Evolutionary conservation across 2,329 filamentous ascomycete genomes (phyloP).

Genomic region (Apiospora sp.): DNA sequence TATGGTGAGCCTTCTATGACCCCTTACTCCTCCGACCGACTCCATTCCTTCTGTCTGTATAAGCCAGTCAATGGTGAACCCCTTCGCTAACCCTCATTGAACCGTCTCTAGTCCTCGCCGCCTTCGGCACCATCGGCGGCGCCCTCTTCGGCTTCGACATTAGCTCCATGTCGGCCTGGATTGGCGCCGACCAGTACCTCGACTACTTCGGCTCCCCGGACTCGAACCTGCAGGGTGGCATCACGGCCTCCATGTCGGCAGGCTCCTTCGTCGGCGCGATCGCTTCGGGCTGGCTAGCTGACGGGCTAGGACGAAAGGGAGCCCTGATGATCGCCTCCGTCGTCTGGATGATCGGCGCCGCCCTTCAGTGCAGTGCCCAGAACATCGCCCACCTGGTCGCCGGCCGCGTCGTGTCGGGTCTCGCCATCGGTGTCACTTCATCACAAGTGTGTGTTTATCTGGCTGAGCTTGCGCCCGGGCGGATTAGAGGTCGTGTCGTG

Average conservation of each 20-base stretch:
- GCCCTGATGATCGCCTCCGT: constrained; percentile 50
- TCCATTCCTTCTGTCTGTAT: no score
- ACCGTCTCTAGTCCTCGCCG: constrained; percentile 43
- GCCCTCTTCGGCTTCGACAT: constrained; percentile 41
- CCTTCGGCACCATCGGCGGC: constrained; percentile 51
- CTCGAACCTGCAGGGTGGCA: constrained; percentile 56
- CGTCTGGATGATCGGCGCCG: constrained; percentile 62
- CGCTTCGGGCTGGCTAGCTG: constrained; percentile 53
- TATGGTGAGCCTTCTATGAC: constrained; percentile 32
- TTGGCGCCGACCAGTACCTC: constrained; percentile 56
- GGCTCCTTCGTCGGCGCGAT: constrained; percentile 57
- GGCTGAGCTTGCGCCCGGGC: constrained; percentile 67
- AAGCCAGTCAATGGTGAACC: no score
- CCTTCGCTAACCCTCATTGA: background rate
- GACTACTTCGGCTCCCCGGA: constrained; percentile 56
- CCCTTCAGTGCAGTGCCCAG: constrained; percentile 63
- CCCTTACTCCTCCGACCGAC: no score
- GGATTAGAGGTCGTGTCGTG: constrained; percentile 68
- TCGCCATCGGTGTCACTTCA: constrained; percentile 69
- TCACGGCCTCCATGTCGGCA: constrained; percentile 56
- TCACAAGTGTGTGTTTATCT: constrained; percentile 72
- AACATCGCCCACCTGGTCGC: constrained; percentile 61
- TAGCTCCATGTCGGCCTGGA: constrained; percentile 54
- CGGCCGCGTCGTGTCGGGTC: constrained; percentile 65
- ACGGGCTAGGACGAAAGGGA: constrained; percentile 51